Percentiles rank a stretch among this genome's conserved stretches.
phyloP scores from a whole-genome alignment of 306 rosid species.

The Quercus parvula region DNA sequence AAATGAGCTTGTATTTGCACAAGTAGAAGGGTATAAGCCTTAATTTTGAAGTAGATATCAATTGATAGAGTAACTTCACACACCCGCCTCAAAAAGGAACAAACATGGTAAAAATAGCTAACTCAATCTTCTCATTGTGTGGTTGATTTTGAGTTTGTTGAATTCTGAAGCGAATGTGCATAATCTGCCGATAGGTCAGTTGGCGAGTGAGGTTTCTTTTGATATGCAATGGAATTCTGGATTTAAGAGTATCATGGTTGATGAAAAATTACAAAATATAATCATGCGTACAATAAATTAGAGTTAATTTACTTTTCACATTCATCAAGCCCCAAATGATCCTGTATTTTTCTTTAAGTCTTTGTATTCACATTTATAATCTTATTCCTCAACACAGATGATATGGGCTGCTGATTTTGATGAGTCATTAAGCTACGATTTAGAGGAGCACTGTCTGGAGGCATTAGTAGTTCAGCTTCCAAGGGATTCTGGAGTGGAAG shows the following conservation, averaged over 20 bases:
- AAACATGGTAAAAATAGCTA: neutral
- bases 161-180: neutral
- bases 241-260: slow-evolving; percentile 5
- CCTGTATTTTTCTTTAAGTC: neutral
- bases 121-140: slow-evolving; percentile 8
- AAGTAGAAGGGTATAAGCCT: neutral
- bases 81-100: neutral
- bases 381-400: slow-evolving; percentile 57
- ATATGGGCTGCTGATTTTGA: slow-evolving; percentile 98
- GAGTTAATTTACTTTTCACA: neutral
- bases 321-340: neutral
- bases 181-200: slow-evolving; percentile 7
- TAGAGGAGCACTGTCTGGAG: slow-evolving; percentile 66
- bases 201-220: neutral
- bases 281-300: slow-evolving; percentile 3
- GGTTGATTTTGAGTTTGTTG: slow-evolving; percentile 16
- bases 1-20: neutral
- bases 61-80: neutral
- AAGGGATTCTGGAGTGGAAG: slow-evolving; percentile 41
- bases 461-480: slow-evolving; percentile 66
- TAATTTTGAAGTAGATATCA: neutral
- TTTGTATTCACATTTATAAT: slow-evolving; percentile 15
- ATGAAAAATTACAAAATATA: neutral
- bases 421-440: slow-evolving; percentile 56
- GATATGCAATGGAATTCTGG: neutral